Base-by-base conservation (phyloP, 768 basidiomycete species). In the Auriscalpium microsporum region DNA sequence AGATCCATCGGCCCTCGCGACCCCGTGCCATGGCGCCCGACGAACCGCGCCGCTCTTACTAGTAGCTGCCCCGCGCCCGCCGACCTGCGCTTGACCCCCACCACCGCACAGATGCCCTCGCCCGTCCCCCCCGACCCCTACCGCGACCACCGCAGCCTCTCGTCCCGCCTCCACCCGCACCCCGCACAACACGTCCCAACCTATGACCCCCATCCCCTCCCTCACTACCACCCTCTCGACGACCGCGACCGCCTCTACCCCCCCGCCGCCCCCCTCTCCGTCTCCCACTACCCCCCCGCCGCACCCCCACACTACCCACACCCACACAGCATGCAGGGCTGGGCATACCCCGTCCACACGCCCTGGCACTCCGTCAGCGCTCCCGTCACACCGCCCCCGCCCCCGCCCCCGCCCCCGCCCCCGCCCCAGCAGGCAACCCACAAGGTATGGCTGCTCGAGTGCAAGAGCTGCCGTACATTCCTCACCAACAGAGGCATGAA, bases 401-500 rank as follows among this genome's bases (percentile, higher is more conserved):
- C 21, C n/a, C n/a, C n/a, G n/a, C n/a, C n/a, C n/a, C 68, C 70
- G 1, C 60, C 71, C 54, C 66, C 69, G 14, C 62, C 71, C n/a
- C 69, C 71, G 19, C 70, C 75, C 14, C 71, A 71, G n/a, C 73
- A 72, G 40, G 67, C 81, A 48, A 71, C 77, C 8, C 86, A 88
- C 69, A 86, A 85, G 68, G 88, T 92, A 52, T 91, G 87, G 82
- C 81, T 87, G 35, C 71, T 93, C 52, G 84, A 87, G 66, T 93
- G 90, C 70, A 81, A 76, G 60, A 75, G 80, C 8, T 92, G 90
- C 66, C 75, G 75, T 34, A 79, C 76, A 17, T 91, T 91, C 65
- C 69, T 92, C 48, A 87, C 89, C 14, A 90, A 92, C 67, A 79
- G 90, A 28, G 90, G 84, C 54, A 92, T 92, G 90, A 87, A 87